Evolutionary conservation across 257 asterid genomes (phyloP), one percentile per base, ranked within the genome.

Genomic region (Sherardia arvensis): DNA sequence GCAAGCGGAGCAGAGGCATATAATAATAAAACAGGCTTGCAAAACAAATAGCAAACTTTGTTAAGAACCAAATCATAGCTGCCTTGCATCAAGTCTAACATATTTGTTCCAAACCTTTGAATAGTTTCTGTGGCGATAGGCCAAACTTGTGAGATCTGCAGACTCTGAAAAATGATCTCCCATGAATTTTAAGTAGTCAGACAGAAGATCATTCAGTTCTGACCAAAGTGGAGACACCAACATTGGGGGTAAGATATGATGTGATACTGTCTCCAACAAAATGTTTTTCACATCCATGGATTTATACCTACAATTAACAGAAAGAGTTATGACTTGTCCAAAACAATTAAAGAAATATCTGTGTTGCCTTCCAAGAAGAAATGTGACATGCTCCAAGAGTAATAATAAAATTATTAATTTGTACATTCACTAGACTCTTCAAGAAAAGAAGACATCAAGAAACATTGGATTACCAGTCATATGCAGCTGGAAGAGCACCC

Each of bases 251-350:
- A 93, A 81, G 69, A 93, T 86, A 75, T 87, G 95, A 86, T 90
- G 92, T 7, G 87, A 83, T 66, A 80, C 83, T 59, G 96, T 84
- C 85, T 93, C 99, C 84, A 87, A 77, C 81, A 93, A 79, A 66
- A 93, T 90, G 79, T 93, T 93, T 84, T 93, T 93, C 81, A 85
- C 97, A 61, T 93, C 97, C 91, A 93, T 71, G 65, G 92, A 79
- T 81, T 84, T 90, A 79, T 93, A 93, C 79, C 99, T 93, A 65
- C 66, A 81, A 26, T 64, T 65, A 66, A 69, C 64, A 74, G 56
- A 64, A 67, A 63, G 30, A 68, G 59, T 48, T 66, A 69, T 74
- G 56, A 73, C 27, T 32, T 65, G 75, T 57, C 60, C 48, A 53
- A 7, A n/a, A 74, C 23, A 66, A 20, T 17, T 17, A 59, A 17